Evolutionary conservation across 306 rosid species (phyloP), one percentile per base, ranked within the genome.

Genomic region (Ormosia emarginata): DNA sequence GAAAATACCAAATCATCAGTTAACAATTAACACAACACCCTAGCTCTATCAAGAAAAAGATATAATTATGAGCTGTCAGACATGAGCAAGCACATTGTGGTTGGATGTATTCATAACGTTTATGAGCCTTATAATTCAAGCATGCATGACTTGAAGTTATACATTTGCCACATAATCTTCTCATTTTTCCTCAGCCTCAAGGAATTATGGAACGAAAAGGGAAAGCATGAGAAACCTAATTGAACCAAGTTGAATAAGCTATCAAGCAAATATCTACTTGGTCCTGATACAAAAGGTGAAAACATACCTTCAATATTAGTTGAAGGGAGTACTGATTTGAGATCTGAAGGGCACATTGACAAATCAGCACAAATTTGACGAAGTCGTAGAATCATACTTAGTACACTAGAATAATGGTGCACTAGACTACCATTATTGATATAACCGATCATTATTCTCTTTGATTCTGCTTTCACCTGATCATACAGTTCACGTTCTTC

Each of bases 401-500:
- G 90, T 34, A 94, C 40, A 15, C 90, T 77, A 9, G 92, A 79
- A 81, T 86, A 89, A 75, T 90, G 79, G 71, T 40, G 50, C 74
- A 83, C 64, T 39, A 85, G 2, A 80, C 76, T 43, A 8, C 64
- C 78, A 34, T 61, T 33, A 64, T 77, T 55, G 30, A 55, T 52
- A 79, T 78, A 84, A 40, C 70, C 71, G 46, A 3, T 55, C 75
- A 92, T 36, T 8, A 77, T 59, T 24, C 46, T 75, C 85, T 78
- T 87, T 44, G 85, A 85, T 55, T 82, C 81, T 29, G 57, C 87
- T 70, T 94, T 91, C 83, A 86, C 66, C 79, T 34, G 75, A 72
- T 94, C 93, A 73, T 94, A 94, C 68, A 91, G 65, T 62, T 88
- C 83, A 41, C 97, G 90, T 49, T 94, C 98, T 84, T 92, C 94